Evolutionary conservation across 1,139 yeast genomes (phyloP).

Genomic region (Suhomyces taliae): DNA sequence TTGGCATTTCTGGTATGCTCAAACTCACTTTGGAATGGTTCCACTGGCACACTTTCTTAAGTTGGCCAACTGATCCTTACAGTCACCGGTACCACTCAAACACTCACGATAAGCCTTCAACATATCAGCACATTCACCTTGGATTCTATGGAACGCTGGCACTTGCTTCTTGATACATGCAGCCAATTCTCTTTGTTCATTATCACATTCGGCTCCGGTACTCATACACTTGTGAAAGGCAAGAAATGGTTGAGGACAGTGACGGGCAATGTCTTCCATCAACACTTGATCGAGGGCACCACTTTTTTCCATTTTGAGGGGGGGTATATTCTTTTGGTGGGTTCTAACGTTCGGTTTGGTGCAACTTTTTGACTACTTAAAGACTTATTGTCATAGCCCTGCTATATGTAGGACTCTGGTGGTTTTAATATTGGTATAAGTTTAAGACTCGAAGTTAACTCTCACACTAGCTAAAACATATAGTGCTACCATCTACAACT

Average conservation of each 20-base stretch:
- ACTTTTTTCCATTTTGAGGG: constrained; percentile 7
- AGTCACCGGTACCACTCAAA: constrained; percentile 37
- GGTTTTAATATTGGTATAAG: too few relatives aligned
- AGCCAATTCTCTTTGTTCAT: constrained; percentile 53
- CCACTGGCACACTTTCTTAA: constrained; percentile 38
- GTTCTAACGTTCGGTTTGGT: too few relatives aligned
- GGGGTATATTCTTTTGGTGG: neutral
- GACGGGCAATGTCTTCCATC: constrained; percentile 60
- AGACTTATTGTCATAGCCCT: too few relatives aligned
- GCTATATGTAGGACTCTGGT: neutral
- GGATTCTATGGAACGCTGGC: constrained; percentile 65
- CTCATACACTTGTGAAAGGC: constrained; percentile 64
- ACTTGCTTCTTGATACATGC: constrained; percentile 58
- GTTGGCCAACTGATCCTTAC: constrained; percentile 26
- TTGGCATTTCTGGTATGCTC: neutral
- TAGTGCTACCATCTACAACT: too few relatives aligned
- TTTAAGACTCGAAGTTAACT: too few relatives aligned
- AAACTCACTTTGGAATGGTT: neutral
- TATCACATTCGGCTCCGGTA: constrained; percentile 45
- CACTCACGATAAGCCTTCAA: constrained; percentile 64
- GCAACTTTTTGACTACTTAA: too few relatives aligned
- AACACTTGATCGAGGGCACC: constrained; percentile 51
- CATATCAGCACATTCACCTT: constrained; percentile 54
- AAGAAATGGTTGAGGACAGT: constrained; percentile 65
- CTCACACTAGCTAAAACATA: too few relatives aligned